phyloP scores from a whole-genome alignment of 2,329 filamentous ascomycete genomes.

The Penicillium sp. region DNA sequence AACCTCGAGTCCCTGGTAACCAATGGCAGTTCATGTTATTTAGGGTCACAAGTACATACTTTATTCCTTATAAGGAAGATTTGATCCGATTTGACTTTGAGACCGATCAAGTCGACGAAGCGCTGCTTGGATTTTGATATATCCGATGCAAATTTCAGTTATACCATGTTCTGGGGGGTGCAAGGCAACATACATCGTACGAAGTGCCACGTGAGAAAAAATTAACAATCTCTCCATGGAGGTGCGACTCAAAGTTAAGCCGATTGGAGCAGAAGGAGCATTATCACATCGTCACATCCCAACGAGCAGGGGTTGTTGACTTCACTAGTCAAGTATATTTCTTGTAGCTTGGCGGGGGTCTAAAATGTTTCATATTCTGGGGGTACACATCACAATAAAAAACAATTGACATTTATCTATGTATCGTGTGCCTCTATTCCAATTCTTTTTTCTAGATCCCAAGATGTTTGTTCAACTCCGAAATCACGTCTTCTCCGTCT shows the following conservation, averaged over 20 bases:
- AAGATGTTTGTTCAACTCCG: neutral
- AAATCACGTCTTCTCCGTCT: neutral
- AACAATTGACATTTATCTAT: neutral
- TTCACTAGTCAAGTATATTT: too few relatives aligned
- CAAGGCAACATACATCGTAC: neutral
- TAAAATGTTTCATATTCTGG: neutral
- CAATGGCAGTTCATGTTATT: neutral
- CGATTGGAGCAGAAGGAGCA: neutral
- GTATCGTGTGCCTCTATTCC: neutral
- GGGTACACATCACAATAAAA: neutral
- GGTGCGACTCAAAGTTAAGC: neutral
- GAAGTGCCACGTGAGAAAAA: neutral
- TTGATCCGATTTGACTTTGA: constrained; percentile 57
- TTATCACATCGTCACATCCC: neutral
- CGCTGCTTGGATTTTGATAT: constrained; percentile 14
- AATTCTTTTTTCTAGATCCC: neutral
- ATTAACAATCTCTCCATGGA: too few relatives aligned
- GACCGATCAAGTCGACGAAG: constrained; percentile 36
- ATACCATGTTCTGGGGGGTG: neutral
- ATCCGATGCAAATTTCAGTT: neutral
- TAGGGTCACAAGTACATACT: constrained; percentile 52
- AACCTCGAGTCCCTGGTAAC: neutral
- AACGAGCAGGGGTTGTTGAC: neutral
- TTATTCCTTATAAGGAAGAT: constrained; percentile 56
- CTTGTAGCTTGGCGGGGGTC: neutral